A percentile compares a stretch with the other conserved stretches of the same genome.
Conservation (phyloP, 345 rosid genomes). For the Brassica juncea region DNA sequence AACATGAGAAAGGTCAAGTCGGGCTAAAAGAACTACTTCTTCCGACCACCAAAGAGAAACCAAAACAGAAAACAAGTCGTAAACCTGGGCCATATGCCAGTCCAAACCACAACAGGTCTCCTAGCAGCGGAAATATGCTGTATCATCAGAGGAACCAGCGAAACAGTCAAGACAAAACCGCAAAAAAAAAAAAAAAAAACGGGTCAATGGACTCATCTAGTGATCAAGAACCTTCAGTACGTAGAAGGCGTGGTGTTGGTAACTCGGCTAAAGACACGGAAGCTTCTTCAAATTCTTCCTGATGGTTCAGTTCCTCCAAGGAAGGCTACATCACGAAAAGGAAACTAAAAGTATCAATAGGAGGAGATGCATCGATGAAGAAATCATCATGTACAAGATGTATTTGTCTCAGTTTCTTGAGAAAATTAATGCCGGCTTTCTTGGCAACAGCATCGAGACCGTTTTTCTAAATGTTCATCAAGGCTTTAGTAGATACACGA, state of each 20-base stretch:
- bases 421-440: too few species aligned
- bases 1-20: constrained; percentile 30
- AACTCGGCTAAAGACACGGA: constrained; percentile 8
- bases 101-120: too few species aligned
- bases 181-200: background rate
- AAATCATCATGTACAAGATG: background rate
- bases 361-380: constrained; percentile 35
- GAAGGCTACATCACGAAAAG: constrained; percentile 34
- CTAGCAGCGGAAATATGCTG: constrained; percentile 17
- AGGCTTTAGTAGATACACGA: too few species aligned
- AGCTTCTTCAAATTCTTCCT: background rate
- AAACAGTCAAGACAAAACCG: constrained; percentile 33
- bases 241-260: constrained; percentile 23
- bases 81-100: background rate
- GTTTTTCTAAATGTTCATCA: too few species aligned
- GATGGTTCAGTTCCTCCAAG: constrained; percentile 36
- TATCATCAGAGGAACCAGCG: constrained; percentile 23
- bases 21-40: constrained; percentile 31
- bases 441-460: too few species aligned
- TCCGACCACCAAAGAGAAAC: constrained; percentile 26
- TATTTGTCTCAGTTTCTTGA: too few species aligned
- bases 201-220: constrained; percentile 25
- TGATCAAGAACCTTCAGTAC: constrained; percentile 35
- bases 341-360: constrained; percentile 38
- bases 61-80: constrained; percentile 31